A percentile compares a stretch with the other conserved stretches of the same genome.
phyloP scores from a whole-genome alignment of 768 basidiomycete genomes.

The Calocybe gangraenosa region DNA sequence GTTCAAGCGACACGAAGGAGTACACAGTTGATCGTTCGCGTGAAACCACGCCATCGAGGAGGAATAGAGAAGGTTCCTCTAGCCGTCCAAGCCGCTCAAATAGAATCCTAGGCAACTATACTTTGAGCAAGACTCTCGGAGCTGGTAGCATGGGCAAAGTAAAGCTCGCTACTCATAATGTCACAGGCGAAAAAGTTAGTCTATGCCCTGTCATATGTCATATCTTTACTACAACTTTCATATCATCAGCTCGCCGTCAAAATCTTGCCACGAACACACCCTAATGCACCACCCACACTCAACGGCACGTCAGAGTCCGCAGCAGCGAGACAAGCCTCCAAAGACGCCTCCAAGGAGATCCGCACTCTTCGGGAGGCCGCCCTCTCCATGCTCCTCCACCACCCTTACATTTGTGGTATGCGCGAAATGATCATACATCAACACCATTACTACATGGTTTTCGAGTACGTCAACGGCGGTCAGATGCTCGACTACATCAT shows the following conservation, averaged over 20 bases:
- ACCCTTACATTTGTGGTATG: constrained; percentile 99
- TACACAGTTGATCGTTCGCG: neutral
- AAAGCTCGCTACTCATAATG: constrained; percentile 87
- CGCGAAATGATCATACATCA: constrained; percentile 97
- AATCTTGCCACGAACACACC: constrained; percentile 86
- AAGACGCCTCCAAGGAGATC: constrained; percentile 95
- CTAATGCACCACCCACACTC: constrained; percentile 45
- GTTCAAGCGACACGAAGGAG: neutral
- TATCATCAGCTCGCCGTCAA: constrained; percentile 86
- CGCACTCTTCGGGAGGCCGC: constrained; percentile 95
- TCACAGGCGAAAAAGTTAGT: constrained; percentile 89
- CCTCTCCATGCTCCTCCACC: constrained; percentile 91
- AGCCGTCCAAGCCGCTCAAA: constrained; percentile 36
- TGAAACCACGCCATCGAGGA: constrained; percentile 2
- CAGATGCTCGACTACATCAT: constrained; percentile 99
- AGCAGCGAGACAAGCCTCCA: constrained; percentile 67
- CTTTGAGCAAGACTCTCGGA: constrained; percentile 93
- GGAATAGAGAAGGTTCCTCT: constrained; percentile 16
- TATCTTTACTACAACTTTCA: neutral
- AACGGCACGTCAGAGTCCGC: constrained; percentile 43
- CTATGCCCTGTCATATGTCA: neutral
- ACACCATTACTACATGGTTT: constrained; percentile 99
- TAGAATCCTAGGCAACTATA: constrained; percentile 88
- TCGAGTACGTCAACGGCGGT: constrained; percentile 97
- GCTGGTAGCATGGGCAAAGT: constrained; percentile 99